Percentiles rank a stretch among this genome's conserved stretches.
These are phyloP conservation scores for Cladosporium cucumerinum DNA, from an alignment of 2,329 filamentous ascomycete genomes.

Conservation along the genomic window DNA sequence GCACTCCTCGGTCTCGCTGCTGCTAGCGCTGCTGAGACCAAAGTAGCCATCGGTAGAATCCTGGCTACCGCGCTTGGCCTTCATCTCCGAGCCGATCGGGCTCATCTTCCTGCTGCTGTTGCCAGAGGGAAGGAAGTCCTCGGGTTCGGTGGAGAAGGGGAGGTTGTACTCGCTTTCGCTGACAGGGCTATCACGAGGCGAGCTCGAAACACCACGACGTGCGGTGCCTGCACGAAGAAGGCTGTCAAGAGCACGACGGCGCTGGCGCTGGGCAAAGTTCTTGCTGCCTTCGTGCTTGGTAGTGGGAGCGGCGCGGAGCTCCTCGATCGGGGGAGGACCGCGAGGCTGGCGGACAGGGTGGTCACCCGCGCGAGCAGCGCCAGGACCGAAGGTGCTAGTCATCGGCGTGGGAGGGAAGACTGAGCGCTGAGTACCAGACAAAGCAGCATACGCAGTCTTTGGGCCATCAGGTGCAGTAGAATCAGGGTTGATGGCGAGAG, in stretches of 20 bases:
- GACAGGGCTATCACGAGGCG: slow-evolving; percentile 66
- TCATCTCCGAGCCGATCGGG: slow-evolving; percentile 38
- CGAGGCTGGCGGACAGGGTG: slow-evolving; percentile 91
- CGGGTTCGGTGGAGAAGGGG: slow-evolving; percentile 62
- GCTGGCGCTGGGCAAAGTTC: slow-evolving; percentile 92
- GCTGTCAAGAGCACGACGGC: slow-evolving; percentile 86
- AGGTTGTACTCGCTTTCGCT: slow-evolving; percentile 74
- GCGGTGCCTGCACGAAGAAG: slow-evolving; percentile 86
- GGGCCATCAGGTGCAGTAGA: slow-evolving; percentile 61
- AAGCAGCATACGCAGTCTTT: slow-evolving; percentile 61
- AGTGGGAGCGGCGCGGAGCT: slow-evolving; percentile 84
- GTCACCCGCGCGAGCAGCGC: slow-evolving; percentile 88
- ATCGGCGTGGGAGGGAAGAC: slow-evolving; percentile 72
- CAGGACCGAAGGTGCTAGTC: slow-evolving; percentile 85
- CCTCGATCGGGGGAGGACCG: slow-evolving; percentile 85
- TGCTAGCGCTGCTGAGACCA: slow-evolving; percentile 64
- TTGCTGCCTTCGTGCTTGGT: slow-evolving; percentile 91
- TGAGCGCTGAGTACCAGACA: slow-evolving; percentile 43
- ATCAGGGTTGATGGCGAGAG: slow-evolving; percentile 59
- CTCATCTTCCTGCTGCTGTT: slow-evolving; percentile 35
- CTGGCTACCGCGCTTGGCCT: slow-evolving; percentile 37
- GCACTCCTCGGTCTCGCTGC: slow-evolving; percentile 56
- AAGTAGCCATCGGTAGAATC: slow-evolving; percentile 36
- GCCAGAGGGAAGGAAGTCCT: slow-evolving; percentile 51
- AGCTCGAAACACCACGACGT: slow-evolving; percentile 68